A percentile compares a stretch with the other conserved stretches of the same genome.
phyloP scores from a whole-genome alignment of 306 rosid genomes.

The Mimosa bimucronata region DNA sequence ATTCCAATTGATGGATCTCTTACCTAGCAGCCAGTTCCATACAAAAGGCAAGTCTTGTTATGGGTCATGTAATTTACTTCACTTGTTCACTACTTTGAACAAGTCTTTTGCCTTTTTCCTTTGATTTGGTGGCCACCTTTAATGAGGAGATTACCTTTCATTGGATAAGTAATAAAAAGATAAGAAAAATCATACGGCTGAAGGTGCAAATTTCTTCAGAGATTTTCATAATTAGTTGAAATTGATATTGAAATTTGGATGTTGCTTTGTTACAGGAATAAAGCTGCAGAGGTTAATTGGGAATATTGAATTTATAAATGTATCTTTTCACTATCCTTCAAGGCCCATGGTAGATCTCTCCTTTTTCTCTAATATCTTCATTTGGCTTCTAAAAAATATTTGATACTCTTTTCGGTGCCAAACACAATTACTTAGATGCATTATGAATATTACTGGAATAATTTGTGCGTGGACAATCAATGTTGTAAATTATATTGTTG shows the following conservation, averaged over 20 bases:
- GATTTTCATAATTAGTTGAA: constrained; percentile 15
- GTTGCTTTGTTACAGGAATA: constrained; percentile 57
- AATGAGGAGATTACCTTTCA: background rate
- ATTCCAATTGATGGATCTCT: constrained; percentile 89
- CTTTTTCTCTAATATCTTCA: constrained; percentile 31
- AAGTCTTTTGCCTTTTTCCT: constrained; percentile 30
- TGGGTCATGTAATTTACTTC: constrained; percentile 31
- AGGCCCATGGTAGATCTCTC: constrained; percentile 72
- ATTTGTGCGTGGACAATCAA: constrained; percentile 1
- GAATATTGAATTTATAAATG: constrained; percentile 67
- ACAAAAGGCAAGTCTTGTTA: constrained; percentile 65
- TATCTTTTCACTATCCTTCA: constrained; percentile 83
- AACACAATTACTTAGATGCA: constrained; percentile 19
- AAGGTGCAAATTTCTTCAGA: constrained; percentile 7
- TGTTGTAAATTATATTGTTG: constrained; percentile 35
- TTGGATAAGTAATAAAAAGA: constrained; percentile 19
- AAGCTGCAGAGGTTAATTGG: constrained; percentile 71
- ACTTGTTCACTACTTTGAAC: constrained; percentile 25
- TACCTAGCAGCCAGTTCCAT: constrained; percentile 76
- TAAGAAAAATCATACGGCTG: constrained; percentile 2
- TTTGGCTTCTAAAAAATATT: constrained; percentile 25
- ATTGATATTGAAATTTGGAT: constrained; percentile 27
- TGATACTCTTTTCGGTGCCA: background rate
- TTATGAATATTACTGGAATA: background rate
- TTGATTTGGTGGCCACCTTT: constrained; percentile 25